phyloP scores from a whole-genome alignment of 2,329 filamentous ascomycete genomes.

The Pyrenochaeta sp. region DNA sequence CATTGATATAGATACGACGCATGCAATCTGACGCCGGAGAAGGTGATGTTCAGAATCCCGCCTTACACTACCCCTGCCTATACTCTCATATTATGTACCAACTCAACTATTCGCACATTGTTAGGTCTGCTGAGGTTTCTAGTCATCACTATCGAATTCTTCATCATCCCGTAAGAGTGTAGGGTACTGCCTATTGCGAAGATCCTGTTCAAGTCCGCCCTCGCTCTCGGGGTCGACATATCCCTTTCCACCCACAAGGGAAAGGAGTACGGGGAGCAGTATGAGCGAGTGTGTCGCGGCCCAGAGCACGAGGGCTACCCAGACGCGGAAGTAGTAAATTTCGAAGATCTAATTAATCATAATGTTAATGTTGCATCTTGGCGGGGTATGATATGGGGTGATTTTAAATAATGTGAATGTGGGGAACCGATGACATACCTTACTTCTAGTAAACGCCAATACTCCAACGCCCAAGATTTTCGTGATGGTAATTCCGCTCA shows the following conservation, averaged over 20 bases:
- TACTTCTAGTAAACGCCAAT: conserved; percentile 91
- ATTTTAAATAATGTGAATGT: too few species aligned
- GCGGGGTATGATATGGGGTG: background rate
- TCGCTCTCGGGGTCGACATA: conserved; percentile 89
- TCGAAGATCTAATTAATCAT: conserved; percentile 79
- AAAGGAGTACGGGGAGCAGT: conserved; percentile 89
- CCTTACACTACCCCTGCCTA: background rate
- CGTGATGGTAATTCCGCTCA: conserved; percentile 94
- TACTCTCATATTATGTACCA: background rate
- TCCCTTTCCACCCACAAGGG: conserved; percentile 80
- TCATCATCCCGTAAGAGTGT: conserved; percentile 77
- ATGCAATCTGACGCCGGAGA: background rate
- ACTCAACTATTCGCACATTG: background rate
- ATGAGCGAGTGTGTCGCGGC: conserved; percentile 88
- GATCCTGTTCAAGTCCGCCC: conserved; percentile 87
- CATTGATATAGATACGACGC: background rate
- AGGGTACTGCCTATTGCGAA: conserved; percentile 80
- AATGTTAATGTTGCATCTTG: background rate
- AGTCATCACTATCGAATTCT: conserved; percentile 66
- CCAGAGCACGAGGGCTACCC: conserved; percentile 89
- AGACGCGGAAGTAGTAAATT: conserved; percentile 98
- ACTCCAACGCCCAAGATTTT: conserved; percentile 93
- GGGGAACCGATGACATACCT: conserved; percentile 53
- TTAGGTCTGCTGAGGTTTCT: conserved; percentile 7
- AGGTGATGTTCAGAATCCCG: too few species aligned